These are phyloP conservation scores for Mycena leptocephala DNA, from an alignment of 768 basidiomycete genomes.

Conservation along the genomic window DNA sequence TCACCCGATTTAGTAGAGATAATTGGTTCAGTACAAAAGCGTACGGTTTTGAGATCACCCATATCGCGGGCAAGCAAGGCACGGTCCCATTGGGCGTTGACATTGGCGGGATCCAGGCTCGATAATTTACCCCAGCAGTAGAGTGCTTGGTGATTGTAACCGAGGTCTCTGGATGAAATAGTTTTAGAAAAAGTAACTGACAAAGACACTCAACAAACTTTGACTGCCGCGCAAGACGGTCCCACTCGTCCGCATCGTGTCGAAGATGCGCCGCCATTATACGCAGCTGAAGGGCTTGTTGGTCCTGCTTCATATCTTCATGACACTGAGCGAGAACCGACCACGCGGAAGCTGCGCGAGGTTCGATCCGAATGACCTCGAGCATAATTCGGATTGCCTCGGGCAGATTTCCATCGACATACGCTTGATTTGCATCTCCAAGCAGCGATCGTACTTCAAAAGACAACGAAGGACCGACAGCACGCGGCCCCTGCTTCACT, in stretches of 20 bases:
- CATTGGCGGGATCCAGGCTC: slow-evolving; percentile 85
- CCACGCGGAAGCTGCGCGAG: slow-evolving; percentile 89
- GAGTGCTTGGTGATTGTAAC: slow-evolving; percentile 87
- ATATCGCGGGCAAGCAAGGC: slow-evolving; percentile 86
- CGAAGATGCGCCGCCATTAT: slow-evolving; percentile 94
- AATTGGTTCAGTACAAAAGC: slow-evolving; percentile 32
- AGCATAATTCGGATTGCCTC: slow-evolving; percentile 88
- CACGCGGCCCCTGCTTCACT: slow-evolving; percentile 58
- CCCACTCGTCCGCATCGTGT: slow-evolving; percentile 91
- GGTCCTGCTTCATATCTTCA: slow-evolving; percentile 76
- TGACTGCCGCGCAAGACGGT: slow-evolving; percentile 82
- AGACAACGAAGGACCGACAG: slow-evolving; percentile 72
- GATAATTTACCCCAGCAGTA: slow-evolving; percentile 94
- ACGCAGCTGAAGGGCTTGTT: slow-evolving; percentile 85
- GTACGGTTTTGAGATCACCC: slow-evolving; percentile 78
- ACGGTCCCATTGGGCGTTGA: slow-evolving; percentile 94
- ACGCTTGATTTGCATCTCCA: slow-evolving; percentile 91
- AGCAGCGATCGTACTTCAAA: slow-evolving; percentile 84
- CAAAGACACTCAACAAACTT: slow-evolving; percentile 59
- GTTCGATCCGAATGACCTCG: slow-evolving; percentile 96
- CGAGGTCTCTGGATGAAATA: slow-evolving; percentile 66
- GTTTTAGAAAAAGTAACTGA: background rate
- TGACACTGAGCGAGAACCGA: slow-evolving; percentile 90
- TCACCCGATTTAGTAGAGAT: background rate
- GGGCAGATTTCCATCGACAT: slow-evolving; percentile 77